Evolutionary conservation across 371 early-diverging fungal species (phyloP).

Genomic region (Mucor sp.): DNA sequence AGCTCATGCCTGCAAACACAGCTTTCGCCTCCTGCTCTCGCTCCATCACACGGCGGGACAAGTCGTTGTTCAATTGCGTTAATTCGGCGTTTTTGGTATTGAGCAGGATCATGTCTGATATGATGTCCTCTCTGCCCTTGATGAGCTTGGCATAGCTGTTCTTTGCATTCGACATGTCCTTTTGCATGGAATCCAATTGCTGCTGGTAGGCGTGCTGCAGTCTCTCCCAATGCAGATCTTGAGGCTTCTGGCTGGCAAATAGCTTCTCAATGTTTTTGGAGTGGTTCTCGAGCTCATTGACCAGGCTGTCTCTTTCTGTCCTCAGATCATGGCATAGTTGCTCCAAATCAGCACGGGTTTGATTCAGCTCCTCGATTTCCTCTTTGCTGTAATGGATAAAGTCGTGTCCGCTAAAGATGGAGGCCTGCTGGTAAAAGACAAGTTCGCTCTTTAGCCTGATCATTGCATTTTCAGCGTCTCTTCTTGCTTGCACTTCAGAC

Average conservation of each 20-base stretch:
- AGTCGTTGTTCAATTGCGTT: conserved; percentile 57
- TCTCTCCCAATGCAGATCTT: conserved; percentile 30
- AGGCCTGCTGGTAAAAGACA: conserved; percentile 39
- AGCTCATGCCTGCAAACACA: conserved; percentile 36
- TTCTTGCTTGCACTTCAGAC: conserved; percentile 39
- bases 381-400: conserved; percentile 28
- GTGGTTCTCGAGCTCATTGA: conserved; percentile 23
- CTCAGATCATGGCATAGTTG: conserved; percentile 32
- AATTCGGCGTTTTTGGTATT: conserved; percentile 61
- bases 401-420: conserved; percentile 9
- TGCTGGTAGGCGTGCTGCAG: conserved; percentile 35
- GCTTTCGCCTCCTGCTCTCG: conserved; percentile 50
- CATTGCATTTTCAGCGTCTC: conserved; percentile 33
- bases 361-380: conserved; percentile 30
- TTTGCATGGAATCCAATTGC: conserved; percentile 37
- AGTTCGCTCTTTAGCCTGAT: conserved; percentile 39
- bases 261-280: conserved; percentile 22
- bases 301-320: conserved; percentile 26
- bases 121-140: conserved; percentile 40
- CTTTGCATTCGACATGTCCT: conserved; percentile 28
- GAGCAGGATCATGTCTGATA: conserved; percentile 60
- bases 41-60: conserved; percentile 52
- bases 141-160: conserved; percentile 19
- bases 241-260: conserved; percentile 18
- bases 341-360: conserved; percentile 29